Conservation (phyloP, 768 basidiomycete genomes). For the Hypholoma fasciculare region DNA sequence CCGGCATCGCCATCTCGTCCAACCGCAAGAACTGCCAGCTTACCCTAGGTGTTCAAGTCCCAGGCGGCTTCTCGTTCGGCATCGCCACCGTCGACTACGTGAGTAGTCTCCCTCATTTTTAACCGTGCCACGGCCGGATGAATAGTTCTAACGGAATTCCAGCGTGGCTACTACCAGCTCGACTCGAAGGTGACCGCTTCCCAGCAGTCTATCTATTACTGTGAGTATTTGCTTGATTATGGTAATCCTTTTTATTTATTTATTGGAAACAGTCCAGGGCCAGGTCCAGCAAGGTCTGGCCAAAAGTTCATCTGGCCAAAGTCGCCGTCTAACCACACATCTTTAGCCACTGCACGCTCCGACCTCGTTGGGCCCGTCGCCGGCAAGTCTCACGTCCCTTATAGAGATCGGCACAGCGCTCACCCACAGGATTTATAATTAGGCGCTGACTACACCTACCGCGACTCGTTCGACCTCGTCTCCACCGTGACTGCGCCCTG, state of each 20-base stretch:
- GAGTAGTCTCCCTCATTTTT: background rate
- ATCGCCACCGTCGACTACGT: constrained; percentile 24
- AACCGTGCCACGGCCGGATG: background rate
- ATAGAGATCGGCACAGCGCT: background rate
- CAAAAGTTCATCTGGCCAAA: no score
- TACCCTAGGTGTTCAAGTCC: constrained; percentile 21
- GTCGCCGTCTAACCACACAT: background rate
- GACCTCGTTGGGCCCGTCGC: constrained; percentile 19
- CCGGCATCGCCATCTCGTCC: constrained; percentile 19
- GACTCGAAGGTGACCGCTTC: constrained; percentile 21
- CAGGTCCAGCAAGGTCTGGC: constrained; percentile 20
- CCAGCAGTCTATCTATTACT: constrained; percentile 27
- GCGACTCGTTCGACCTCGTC: constrained; percentile 24
- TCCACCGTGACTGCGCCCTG: constrained; percentile 22
- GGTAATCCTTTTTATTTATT: no score
- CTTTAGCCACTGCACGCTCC: constrained; percentile 21
- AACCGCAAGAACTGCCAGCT: constrained; percentile 26
- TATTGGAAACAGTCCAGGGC: constrained; percentile 22
- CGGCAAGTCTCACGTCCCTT: constrained; percentile 4
- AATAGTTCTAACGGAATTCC: background rate
- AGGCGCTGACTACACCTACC: constrained; percentile 24
- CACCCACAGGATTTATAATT: background rate
- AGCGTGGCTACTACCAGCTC: constrained; percentile 27
- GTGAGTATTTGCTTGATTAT: constrained; percentile 6
- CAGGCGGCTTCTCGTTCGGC: constrained; percentile 24